Evolutionary conservation across 1,284 basidiomycete genomes (phyloP).

Genomic region (Rhizopogon hawkerae): DNA sequence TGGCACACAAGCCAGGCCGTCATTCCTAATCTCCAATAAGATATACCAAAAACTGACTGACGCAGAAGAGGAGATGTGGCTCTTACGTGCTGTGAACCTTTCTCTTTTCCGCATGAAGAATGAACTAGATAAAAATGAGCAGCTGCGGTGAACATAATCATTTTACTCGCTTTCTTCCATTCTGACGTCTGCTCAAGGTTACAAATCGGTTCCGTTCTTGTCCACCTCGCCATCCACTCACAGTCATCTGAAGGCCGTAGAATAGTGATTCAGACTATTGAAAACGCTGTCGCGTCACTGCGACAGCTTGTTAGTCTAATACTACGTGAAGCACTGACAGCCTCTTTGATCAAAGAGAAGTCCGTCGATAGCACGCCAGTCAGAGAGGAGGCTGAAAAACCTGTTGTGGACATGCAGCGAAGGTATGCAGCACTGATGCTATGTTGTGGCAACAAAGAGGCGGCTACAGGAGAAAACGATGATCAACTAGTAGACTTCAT

Average conservation of each 20-base stretch:
- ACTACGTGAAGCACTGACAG: slow-evolving; percentile 48
- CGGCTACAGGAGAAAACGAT: slow-evolving; percentile 33
- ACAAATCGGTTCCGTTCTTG: slow-evolving; percentile 55
- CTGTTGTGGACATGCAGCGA: slow-evolving; percentile 36
- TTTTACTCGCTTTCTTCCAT: slow-evolving; percentile 4
- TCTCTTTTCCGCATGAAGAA: slow-evolving; percentile 42
- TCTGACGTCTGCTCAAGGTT: slow-evolving; percentile 30
- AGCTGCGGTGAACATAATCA: slow-evolving; percentile 43
- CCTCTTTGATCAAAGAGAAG: slow-evolving; percentile 32
- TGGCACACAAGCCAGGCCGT: slow-evolving; percentile 55
- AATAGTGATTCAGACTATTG: slow-evolving; percentile 37
- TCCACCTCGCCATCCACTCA: slow-evolving; percentile 62
- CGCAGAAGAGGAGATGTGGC: slow-evolving; percentile 67
- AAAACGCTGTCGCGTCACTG: slow-evolving; percentile 23
- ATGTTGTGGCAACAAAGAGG: slow-evolving; percentile 31
- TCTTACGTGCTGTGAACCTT: slow-evolving; percentile 60
- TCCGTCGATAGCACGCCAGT: slow-evolving; percentile 9
- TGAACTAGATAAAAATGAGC: slow-evolving; percentile 49
- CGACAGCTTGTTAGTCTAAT: slow-evolving; percentile 46
- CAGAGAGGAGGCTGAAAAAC: slow-evolving; percentile 27
- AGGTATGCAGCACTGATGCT: slow-evolving; percentile 45
- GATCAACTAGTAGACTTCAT: slow-evolving; percentile 47
- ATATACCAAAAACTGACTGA: slow-evolving; percentile 68
- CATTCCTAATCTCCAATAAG: slow-evolving; percentile 83
- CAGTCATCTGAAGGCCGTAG: slow-evolving; percentile 46